A percentile compares a stretch with the other conserved stretches of the same genome.
Conservation (phyloP, 2,329 filamentous ascomycete genomes). For the Corinectria fuckeliana region DNA sequence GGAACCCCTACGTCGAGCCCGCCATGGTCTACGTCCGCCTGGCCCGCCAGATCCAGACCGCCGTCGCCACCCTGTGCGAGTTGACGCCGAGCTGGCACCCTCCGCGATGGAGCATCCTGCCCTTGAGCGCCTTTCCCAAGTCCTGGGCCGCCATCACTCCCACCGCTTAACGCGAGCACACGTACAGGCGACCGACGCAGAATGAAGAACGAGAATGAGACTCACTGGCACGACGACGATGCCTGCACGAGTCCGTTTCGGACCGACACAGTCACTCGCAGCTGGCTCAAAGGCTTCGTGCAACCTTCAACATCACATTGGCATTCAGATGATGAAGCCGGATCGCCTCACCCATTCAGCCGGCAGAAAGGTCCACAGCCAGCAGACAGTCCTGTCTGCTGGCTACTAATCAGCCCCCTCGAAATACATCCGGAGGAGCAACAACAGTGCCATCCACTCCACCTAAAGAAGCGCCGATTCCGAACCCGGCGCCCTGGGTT, state of each 20-base stretch:
- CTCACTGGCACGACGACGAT: background rate
- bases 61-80: conserved; percentile 42
- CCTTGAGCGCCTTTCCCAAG: conserved; percentile 35
- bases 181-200: background rate
- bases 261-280: background rate
- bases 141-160: conserved; percentile 5
- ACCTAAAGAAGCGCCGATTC: conserved; percentile 6
- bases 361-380: background rate
- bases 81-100: conserved; percentile 42
- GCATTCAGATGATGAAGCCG: background rate
- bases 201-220: background rate
- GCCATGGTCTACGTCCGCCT: conserved; percentile 44
- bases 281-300: background rate
- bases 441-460: background rate
- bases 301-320: background rate
- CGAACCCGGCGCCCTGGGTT: background rate
- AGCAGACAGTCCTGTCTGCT: background rate
- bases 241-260: background rate
- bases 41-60: conserved; percentile 45
- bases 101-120: conserved; percentile 48
- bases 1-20: conserved; percentile 40
- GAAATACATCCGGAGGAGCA: background rate
- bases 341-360: background rate
- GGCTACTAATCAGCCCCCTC: background rate
- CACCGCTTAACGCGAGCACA: background rate